phyloP scores from a whole-genome alignment of 176 grass and related monocot species.

The Musa troglodytarum region DNA sequence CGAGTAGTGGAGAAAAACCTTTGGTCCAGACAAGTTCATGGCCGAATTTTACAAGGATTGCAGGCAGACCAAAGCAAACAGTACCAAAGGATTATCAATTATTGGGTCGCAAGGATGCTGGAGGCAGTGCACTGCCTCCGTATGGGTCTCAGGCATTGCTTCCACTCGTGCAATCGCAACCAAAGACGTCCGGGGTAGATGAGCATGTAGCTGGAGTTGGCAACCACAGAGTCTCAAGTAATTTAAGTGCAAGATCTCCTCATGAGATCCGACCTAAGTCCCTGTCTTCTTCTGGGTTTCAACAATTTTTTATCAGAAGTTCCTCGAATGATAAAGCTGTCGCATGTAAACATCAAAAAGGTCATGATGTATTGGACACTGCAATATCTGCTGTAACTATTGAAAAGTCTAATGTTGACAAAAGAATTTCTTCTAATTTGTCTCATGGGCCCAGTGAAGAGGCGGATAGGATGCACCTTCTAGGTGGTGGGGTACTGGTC shows the following conservation, averaged over 20 bases:
- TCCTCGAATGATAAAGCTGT: slow-evolving; percentile 70
- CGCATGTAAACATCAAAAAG: not conserved
- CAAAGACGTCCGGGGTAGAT: slow-evolving; percentile 5
- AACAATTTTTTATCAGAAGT: slow-evolving; percentile 34
- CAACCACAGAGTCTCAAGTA: slow-evolving; percentile 23
- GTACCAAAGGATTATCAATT: slow-evolving; percentile 18
- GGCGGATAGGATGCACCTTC: slow-evolving; percentile 23
- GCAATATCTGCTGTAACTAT: slow-evolving; percentile 28
- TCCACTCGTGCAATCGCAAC: not conserved
- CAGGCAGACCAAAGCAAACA: slow-evolving; percentile 25
- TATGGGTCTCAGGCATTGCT: slow-evolving; percentile 25
- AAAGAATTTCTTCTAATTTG: slow-evolving; percentile 33
- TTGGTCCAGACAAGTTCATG: slow-evolving; percentile 42
- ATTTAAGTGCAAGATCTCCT: slow-evolving; percentile 32
- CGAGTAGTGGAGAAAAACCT: slow-evolving; percentile 41
- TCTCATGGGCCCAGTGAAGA: slow-evolving; percentile 18
- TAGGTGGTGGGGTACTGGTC: slow-evolving; percentile 14
- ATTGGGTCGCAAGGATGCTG: slow-evolving; percentile 18
- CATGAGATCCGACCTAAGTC: slow-evolving; percentile 35
- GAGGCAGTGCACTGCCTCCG: slow-evolving; percentile 22
- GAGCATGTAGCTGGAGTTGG: slow-evolving; percentile 30
- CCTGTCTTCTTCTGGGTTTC: slow-evolving; percentile 22
- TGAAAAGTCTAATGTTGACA: slow-evolving; percentile 26
- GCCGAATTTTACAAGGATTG: slow-evolving; percentile 62
- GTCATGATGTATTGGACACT: slow-evolving; percentile 23